Conservation (phyloP, 2,329 filamentous ascomycete genomes). For the Verticillium tricorpus region DNA sequence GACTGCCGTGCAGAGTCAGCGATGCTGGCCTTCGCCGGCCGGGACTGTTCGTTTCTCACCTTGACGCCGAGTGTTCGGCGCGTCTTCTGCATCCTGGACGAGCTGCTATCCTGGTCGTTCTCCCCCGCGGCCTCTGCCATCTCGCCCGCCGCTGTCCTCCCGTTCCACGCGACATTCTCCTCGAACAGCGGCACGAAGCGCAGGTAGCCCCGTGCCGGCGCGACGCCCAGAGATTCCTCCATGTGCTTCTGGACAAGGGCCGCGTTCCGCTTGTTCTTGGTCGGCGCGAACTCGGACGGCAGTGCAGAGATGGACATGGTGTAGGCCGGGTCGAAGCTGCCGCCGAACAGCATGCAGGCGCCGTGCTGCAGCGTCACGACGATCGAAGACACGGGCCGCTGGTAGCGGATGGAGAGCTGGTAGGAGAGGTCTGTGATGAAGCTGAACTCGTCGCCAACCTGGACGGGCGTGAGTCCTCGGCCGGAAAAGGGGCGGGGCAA, state of each 20-base stretch:
- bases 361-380: conserved; percentile 74
- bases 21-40: neutral
- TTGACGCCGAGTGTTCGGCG: conserved; percentile 30
- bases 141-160: conserved; percentile 64
- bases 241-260: conserved; percentile 73
- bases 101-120: conserved; percentile 12
- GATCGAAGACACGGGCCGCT: conserved; percentile 67
- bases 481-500: too few species aligned
- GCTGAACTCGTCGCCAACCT: conserved; percentile 72
- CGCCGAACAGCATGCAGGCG: conserved; percentile 68
- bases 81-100: conserved; percentile 14
- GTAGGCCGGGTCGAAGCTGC: conserved; percentile 75
- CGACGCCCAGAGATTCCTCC: conserved; percentile 64
- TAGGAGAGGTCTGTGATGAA: conserved; percentile 71
- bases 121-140: conserved; percentile 50
- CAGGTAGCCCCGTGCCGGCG: conserved; percentile 63
- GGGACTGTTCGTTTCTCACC: conserved; percentile 15
- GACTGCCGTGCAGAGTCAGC: neutral
- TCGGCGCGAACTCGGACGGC: conserved; percentile 62
- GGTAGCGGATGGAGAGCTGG: conserved; percentile 70
- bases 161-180: conserved; percentile 66
- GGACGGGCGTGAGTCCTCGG: conserved; percentile 6
- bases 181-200: conserved; percentile 67
- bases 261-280: conserved; percentile 77
- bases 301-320: conserved; percentile 69